phyloP scores from a whole-genome alignment of 2,329 filamentous ascomycete genomes.

The Geosmithia flava region DNA sequence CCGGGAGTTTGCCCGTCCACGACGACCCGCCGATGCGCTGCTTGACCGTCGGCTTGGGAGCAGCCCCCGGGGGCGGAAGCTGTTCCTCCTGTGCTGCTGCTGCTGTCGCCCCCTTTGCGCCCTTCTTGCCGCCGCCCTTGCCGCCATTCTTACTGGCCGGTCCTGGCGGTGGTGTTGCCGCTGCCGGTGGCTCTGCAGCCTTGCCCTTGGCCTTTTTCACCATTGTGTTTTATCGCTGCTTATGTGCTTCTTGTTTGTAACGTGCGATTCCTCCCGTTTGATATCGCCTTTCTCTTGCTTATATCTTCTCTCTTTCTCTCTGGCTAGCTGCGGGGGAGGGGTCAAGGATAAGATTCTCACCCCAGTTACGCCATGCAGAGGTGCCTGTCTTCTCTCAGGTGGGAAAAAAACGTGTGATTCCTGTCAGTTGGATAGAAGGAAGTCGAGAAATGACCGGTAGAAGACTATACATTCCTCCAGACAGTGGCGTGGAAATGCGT shows the following conservation, averaged over 20 bases:
- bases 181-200: conserved; percentile 20
- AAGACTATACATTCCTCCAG: background rate
- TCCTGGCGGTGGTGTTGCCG: conserved; percentile 15
- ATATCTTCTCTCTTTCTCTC: too few relatives aligned
- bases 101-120: conserved; percentile 15
- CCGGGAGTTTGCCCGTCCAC: conserved; percentile 94
- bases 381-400: too few relatives aligned
- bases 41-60: conserved; percentile 50
- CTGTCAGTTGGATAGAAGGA: too few relatives aligned
- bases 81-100: conserved; percentile 13
- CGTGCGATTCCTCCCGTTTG: too few relatives aligned
- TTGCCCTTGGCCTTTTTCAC: conserved; percentile 40
- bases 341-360: too few relatives aligned
- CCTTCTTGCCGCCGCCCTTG: conserved; percentile 26
- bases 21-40: conserved; percentile 88
- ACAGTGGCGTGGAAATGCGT: background rate
- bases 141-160: conserved; percentile 36
- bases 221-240: background rate
- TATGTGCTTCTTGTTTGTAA: background rate
- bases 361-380: too few relatives aligned
- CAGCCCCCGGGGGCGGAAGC: conserved; percentile 23
- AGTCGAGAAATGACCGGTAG: background rate
- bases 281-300: too few relatives aligned
- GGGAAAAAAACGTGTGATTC: too few relatives aligned
- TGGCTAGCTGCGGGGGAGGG: too few relatives aligned